Conservation (phyloP, 1,284 basidiomycete species). For the Agroathelia rolfsii region DNA sequence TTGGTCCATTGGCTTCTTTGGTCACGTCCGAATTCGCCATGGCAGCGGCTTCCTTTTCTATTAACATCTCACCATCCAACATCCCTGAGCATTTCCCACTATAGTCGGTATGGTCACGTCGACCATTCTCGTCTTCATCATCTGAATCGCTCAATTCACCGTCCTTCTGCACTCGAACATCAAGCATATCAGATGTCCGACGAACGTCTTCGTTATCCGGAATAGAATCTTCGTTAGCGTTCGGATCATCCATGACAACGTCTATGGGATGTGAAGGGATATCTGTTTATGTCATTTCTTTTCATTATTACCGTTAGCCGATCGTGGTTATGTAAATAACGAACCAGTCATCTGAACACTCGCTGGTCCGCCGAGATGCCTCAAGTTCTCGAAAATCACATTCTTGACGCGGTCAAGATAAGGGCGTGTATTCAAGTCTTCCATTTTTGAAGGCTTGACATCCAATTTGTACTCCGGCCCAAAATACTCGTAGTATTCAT, state of each 20-base stretch:
- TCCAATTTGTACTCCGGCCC: conserved; percentile 93
- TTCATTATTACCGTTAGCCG: no score
- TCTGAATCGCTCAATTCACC: conserved; percentile 80
- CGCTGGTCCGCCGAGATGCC: conserved; percentile 78
- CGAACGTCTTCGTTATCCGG: conserved; percentile 68
- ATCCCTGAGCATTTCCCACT: no score
- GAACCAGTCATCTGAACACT: conserved; percentile 82
- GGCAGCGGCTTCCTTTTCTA: no score
- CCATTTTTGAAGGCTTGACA: conserved; percentile 90
- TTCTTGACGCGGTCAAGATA: conserved; percentile 91
- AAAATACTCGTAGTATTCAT: conserved; percentile 97
- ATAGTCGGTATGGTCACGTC: conserved; percentile 55
- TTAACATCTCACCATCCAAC: no score
- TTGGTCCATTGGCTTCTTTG: no score
- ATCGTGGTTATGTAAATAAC: no score
- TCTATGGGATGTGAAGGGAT: conserved; percentile 76
- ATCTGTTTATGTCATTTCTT: conserved; percentile 46
- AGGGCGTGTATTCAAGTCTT: conserved; percentile 88
- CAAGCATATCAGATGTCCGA: conserved; percentile 62
- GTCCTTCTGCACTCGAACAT: conserved; percentile 66
- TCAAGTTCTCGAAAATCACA: conserved; percentile 86
- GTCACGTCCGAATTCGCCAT: no score
- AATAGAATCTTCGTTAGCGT: conserved; percentile 74
- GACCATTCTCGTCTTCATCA: conserved; percentile 77
- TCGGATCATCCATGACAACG: conserved; percentile 64